Percentiles rank a stretch among this genome's conserved stretches.
Conservation (phyloP, 305 asterid species). For the Fraxinus paxiana region DNA sequence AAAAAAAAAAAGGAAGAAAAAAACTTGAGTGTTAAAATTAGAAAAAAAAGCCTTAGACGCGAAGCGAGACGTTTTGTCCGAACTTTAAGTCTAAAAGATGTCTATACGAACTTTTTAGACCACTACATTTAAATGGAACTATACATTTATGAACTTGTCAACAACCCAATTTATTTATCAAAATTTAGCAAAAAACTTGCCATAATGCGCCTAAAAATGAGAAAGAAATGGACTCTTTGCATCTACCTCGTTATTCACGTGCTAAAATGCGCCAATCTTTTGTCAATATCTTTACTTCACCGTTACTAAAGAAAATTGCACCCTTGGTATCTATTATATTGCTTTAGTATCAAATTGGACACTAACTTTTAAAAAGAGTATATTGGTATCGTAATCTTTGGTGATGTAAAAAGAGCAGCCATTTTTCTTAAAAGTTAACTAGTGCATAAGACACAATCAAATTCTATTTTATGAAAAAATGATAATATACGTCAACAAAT, state of each 20-base stretch:
- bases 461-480: not conserved
- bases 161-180: not conserved
- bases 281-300: slow-evolving; percentile 19
- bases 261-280: slow-evolving; percentile 44
- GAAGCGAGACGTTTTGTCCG: too few species aligned
- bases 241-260: slow-evolving; percentile 51
- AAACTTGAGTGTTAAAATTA: too few species aligned
- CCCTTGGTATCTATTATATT: not conserved
- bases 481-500: not conserved
- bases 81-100: too few species aligned
- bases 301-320: slow-evolving; percentile 19
- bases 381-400: not conserved
- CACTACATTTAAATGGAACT: too few species aligned
- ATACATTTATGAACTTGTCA: not conserved
- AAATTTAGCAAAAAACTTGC: not conserved
- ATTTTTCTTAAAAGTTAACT: not conserved
- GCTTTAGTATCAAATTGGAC: not conserved
- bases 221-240: slow-evolving; percentile 21
- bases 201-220: slow-evolving; percentile 19
- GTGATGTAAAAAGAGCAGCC: not conserved
- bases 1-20: too few species aligned
- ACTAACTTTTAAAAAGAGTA: not conserved
- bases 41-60: too few species aligned
- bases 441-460: not conserved
- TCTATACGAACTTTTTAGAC: too few species aligned